phyloP scores from a whole-genome alignment of 2,329 filamentous ascomycete species.

The Colletotrichum cuscutae region DNA sequence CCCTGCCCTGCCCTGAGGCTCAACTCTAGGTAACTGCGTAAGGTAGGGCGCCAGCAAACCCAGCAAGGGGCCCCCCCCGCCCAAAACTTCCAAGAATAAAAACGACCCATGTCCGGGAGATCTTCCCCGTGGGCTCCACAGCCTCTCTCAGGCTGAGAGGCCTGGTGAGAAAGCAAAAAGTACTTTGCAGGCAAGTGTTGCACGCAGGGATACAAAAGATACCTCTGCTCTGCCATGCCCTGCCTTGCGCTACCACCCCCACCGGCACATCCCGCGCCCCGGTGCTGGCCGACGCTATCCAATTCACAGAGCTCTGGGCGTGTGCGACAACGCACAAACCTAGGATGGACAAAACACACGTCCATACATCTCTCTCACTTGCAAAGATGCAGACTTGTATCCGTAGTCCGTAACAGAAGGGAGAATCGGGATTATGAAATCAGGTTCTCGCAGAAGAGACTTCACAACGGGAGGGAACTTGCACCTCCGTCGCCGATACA shows the following conservation, averaged over 20 bases:
- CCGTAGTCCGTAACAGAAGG: background rate
- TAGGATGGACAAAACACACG: background rate
- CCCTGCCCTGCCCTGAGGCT: background rate
- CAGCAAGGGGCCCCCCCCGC: too few species aligned
- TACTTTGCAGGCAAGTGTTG: background rate
- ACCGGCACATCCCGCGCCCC: constrained; percentile 15
- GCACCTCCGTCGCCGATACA: background rate
- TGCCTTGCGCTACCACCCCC: background rate
- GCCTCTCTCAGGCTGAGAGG: background rate
- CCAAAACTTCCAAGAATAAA: background rate
- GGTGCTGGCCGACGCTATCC: background rate
- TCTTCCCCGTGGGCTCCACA: constrained; percentile 29
- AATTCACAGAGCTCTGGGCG: constrained; percentile 24
- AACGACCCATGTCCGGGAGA: constrained; percentile 20
- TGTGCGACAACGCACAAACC: background rate
- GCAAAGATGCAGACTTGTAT: background rate
- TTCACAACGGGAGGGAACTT: background rate
- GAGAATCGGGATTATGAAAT: background rate
- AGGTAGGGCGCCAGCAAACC: background rate
- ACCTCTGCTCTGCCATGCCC: background rate
- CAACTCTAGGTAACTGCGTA: background rate
- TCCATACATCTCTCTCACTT: background rate
- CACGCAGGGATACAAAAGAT: background rate
- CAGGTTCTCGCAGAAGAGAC: background rate
- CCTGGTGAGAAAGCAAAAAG: background rate